Conservation (phyloP, 2,329 filamentous ascomycete species). For the Neopestalotiopsis sp. region DNA sequence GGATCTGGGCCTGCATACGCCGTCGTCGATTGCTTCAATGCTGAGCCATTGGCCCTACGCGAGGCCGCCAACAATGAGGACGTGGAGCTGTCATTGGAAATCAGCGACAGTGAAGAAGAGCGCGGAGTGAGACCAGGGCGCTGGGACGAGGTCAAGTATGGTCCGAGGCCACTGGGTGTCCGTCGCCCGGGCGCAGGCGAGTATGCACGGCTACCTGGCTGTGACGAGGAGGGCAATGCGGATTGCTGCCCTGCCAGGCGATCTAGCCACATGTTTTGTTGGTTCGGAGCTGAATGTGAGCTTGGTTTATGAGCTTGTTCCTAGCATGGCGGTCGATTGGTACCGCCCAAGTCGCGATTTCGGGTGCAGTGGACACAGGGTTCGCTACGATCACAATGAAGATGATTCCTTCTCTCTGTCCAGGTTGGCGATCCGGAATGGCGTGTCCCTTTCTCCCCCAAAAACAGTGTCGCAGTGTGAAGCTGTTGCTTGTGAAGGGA, state of each 20-base stretch:
- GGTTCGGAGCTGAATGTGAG: slow-evolving; percentile 16
- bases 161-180: slow-evolving; percentile 71
- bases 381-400: background rate
- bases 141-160: slow-evolving; percentile 68
- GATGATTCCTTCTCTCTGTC: background rate
- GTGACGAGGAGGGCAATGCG: slow-evolving; percentile 55
- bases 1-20: slow-evolving; percentile 68
- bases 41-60: slow-evolving; percentile 70
- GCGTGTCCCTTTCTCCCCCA: background rate
- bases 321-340: slow-evolving; percentile 12
- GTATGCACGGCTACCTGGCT: slow-evolving; percentile 69
- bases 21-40: slow-evolving; percentile 64
- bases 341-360: background rate
- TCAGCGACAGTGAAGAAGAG: slow-evolving; percentile 75
- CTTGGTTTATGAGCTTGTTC: slow-evolving; percentile 5
- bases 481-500: background rate
- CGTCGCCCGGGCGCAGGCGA: slow-evolving; percentile 72
- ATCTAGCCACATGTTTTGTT: slow-evolving; percentile 83
- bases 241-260: slow-evolving; percentile 76
- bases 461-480: background rate
- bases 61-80: slow-evolving; percentile 73
- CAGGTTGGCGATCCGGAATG: background rate
- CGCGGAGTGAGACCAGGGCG: slow-evolving; percentile 72
- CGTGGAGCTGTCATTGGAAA: slow-evolving; percentile 76
- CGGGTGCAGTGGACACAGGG: background rate